These are phyloP conservation scores for Podaxis sp. DNA, from an alignment of 768 basidiomycete genomes.

Conservation along the genomic window DNA sequence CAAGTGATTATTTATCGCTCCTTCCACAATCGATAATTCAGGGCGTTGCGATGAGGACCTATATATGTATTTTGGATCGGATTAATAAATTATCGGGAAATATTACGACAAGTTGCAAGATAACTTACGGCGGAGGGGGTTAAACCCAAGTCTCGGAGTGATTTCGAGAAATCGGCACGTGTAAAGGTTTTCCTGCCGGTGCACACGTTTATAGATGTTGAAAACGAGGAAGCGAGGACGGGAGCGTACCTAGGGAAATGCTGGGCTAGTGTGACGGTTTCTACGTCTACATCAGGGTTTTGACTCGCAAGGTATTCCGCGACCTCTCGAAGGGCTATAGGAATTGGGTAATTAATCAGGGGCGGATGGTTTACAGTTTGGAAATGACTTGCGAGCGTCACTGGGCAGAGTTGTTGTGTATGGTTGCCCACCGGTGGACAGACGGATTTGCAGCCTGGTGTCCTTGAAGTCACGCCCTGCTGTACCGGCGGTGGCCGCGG, in stretches of 20 bases:
- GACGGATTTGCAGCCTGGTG: slow-evolving; percentile 87
- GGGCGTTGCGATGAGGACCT: slow-evolving; percentile 59
- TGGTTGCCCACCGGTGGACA: slow-evolving; percentile 79
- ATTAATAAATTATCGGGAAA: background rate
- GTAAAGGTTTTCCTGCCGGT: slow-evolving; percentile 72
- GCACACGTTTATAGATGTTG: background rate
- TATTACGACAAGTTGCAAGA: background rate
- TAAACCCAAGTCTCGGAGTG: slow-evolving; percentile 79
- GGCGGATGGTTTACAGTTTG: background rate
- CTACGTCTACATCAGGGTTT: slow-evolving; percentile 64
- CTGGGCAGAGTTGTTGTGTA: slow-evolving; percentile 80
- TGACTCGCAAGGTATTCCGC: slow-evolving; percentile 88
- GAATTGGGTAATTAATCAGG: slow-evolving; percentile 2
- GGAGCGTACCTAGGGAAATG: slow-evolving; percentile 78
- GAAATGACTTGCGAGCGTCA: slow-evolving; percentile 60
- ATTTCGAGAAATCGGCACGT: slow-evolving; percentile 72
- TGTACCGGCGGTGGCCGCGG: slow-evolving; percentile 38
- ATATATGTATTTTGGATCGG: background rate
- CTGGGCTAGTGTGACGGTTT: slow-evolving; percentile 74
- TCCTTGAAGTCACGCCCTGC: slow-evolving; percentile 80
- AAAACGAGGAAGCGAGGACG: background rate
- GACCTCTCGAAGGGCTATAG: slow-evolving; percentile 74
- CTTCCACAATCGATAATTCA: slow-evolving; percentile 10
- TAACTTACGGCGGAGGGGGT: slow-evolving; percentile 84
- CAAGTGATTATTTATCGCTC: slow-evolving; percentile 12